Evolutionary conservation across 2,329 filamentous ascomycete genomes (phyloP), one percentile per base, ranked within the genome.

Genomic region (Cercospora brassicicola): DNA sequence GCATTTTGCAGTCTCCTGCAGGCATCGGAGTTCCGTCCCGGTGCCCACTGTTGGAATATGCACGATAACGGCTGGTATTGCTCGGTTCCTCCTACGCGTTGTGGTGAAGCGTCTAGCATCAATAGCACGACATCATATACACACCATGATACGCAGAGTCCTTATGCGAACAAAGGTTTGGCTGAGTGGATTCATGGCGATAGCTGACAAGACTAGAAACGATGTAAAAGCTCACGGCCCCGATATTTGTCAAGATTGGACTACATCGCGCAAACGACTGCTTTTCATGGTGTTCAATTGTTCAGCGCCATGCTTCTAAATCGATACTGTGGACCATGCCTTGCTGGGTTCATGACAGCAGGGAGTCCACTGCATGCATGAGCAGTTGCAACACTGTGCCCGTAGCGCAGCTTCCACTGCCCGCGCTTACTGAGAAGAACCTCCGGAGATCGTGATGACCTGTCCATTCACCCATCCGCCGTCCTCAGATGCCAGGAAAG

Each of bases 361-460:
- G 48, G 20, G 20, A 15, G 23, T 9, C 48, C 11, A 53, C 13
- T 23, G 23, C 48, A n/a, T 28, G 23, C 48, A 15, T 28, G 48
- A 23, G 11, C 20, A 28, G 20, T 23, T 6, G 20, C 5, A 53
- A 28, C 10, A 5, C 23, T 11, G 23, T 28, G 23, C 48, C 11
- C n/a, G 23, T 28, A 26, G 18, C 20, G 10, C 48, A 28, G 15
- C 20, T 3, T 11, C 7, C 11, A 13, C 10, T 26, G 11, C 23
- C 48, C 20, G 20, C 23, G 20, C 48, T 67, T 78, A 80, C 71
- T 80, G 78, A 51, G 76, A 78, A 18, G 79, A 81, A 51, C 80
- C 80, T 59, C 80, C 80, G 51, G 79, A 81, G 72, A 81, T 81
- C 67, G 79, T 81, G 65, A 81, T 78, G 72, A 81, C 78, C 74